Evolutionary conservation across 116 monocot genomes (phyloP), one percentile per base, ranked within the genome.

Genomic region (Thalassia testudinum): DNA sequence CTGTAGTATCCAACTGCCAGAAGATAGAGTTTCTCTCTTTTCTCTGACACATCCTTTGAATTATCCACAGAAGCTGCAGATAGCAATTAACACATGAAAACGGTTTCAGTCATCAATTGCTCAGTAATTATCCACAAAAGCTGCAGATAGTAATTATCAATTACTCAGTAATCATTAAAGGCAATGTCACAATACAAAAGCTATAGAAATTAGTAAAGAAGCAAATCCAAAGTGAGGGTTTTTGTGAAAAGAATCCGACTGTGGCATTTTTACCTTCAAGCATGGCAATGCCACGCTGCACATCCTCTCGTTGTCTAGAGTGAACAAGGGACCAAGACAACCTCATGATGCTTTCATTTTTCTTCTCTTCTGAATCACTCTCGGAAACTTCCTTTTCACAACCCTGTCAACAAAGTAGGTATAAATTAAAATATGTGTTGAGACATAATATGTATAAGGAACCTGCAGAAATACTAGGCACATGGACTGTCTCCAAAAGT

Each of bases 321-420:
- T 99, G 99, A 49, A 99, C 99, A 69, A 99, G 90, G 56, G 99
- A 78, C 99, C 99, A 99, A 14, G 99, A 99, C 44, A 99, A 76
- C 80, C 99, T 89, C 90, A 86, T 80, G 27, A 99, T 56, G 51
- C 80, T 80, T 18, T 86, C 90, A 60, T 66, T 83, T 59, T 71
- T 77, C 24, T 60, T 73, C 30, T 90, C 71, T 37, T 59, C 73
- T 15, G 62, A 64, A 11, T 70, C 65, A 49, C 51, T 66, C 64
- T 86, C 75, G 49, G 68, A 60, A 57, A 99, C 71, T 71, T 99
- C 86, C 43, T 58, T 75, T 52, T 99, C 97, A 75, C 82, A 86
- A 53, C 86, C 85, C 97, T 99, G 56, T 5, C 27, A 22, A 60
- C 42, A 75, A 52, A 26, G 45, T 44, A 18, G 18, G n/a, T n/a